Evolutionary conservation across 2,329 filamentous ascomycete genomes (phyloP).

Genomic region (Gremmenia infestans): DNA sequence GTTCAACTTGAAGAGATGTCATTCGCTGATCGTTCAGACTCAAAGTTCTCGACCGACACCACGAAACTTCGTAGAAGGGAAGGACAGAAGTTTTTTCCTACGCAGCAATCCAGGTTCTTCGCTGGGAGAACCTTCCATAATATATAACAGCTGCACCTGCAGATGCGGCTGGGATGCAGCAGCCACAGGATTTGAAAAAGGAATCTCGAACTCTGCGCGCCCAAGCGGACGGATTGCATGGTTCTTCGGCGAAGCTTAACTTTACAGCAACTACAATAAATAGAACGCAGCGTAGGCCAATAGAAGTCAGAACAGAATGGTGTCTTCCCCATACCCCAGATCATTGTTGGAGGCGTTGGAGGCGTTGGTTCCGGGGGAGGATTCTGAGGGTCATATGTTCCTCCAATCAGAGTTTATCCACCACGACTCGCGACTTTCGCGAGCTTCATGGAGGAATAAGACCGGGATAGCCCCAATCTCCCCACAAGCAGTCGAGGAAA

Average conservation of each 20-base stretch:
- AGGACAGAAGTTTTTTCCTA: neutral
- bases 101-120: neutral
- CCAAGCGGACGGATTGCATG: neutral
- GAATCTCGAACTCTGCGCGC: neutral
- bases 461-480: neutral
- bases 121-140: neutral
- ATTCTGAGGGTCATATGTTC: neutral
- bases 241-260: neutral
- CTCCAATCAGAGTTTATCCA: neutral
- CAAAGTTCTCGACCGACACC: no score
- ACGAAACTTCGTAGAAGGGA: neutral
- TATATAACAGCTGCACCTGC: neutral
- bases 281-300: neutral
- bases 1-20: neutral
- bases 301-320: neutral
- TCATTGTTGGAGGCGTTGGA: neutral
- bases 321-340: slow-evolving; percentile 1
- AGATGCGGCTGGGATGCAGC: neutral
- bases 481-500: neutral
- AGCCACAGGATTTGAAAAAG: neutral
- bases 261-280: neutral
- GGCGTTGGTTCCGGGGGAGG: neutral
- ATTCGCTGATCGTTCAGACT: neutral
- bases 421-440: neutral
- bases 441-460: neutral